A percentile compares a stretch with the other conserved stretches of the same genome.
Conservation (phyloP, 768 basidiomycete genomes). For the Boletellus ananas region DNA sequence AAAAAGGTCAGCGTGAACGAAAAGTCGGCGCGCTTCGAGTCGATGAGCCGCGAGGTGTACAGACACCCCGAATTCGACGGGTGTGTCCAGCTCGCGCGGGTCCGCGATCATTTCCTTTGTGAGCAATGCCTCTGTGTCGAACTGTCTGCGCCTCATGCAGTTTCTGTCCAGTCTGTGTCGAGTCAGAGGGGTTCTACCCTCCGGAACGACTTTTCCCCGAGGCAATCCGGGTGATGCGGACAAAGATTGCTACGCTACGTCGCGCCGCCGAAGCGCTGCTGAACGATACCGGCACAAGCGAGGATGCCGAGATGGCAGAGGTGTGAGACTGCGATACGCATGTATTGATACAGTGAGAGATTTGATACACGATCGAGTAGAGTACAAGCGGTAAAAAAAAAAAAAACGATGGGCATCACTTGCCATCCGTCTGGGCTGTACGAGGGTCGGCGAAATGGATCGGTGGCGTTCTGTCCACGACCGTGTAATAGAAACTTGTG, state of each 20-base stretch:
- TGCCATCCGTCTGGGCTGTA: constrained; percentile 1
- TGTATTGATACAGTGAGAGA: constrained; percentile 1
- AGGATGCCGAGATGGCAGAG: constrained; percentile 55
- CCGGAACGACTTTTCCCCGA: constrained; percentile 83
- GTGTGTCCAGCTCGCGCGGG: constrained; percentile 75
- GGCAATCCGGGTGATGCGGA: constrained; percentile 75
- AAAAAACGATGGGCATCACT: constrained; percentile 1
- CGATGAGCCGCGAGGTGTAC: constrained; percentile 87
- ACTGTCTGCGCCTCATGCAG: neutral
- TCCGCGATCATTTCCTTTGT: constrained; percentile 94
- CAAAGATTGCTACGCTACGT: constrained; percentile 63
- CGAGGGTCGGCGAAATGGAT: constrained; percentile 29
- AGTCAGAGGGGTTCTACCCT: constrained; percentile 85
- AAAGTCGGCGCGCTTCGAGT: constrained; percentile 72
- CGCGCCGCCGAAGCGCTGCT: constrained; percentile 57
- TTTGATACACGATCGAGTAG: neutral
- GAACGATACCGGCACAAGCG: constrained; percentile 37
- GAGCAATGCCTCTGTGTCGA: constrained; percentile 28
- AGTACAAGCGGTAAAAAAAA: neutral
- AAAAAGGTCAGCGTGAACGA: constrained; percentile 60
- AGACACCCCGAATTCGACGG: constrained; percentile 88
- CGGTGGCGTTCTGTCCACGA: constrained; percentile 28
- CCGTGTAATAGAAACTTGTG: constrained; percentile 35
- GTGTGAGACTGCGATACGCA: constrained; percentile 16
- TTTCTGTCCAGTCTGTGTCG: constrained; percentile 65